Base-by-base conservation (phyloP, 75 land plant genomes). In the Selaginella moellendorffii region DNA sequence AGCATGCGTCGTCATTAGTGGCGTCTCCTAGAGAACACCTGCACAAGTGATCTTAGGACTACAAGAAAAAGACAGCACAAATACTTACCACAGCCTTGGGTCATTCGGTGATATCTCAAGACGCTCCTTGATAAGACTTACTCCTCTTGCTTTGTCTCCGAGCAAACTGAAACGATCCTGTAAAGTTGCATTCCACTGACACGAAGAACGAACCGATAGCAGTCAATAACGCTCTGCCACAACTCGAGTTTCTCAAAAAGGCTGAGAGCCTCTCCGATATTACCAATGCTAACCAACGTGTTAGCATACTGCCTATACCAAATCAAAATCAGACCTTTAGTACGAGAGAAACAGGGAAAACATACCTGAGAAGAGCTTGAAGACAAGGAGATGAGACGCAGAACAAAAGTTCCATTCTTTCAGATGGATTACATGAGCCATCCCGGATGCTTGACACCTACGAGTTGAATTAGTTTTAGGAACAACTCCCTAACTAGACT, bases 21-120 rank as follows among this genome's bases (percentile, higher is more conserved):
- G 83, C 87, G 78, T 93, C 96, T 63, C 98, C 98, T 42, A 93
- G 31, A 36, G 96, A 90, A 30, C 95, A 89, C 92, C 92, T 87
- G 54, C 1, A 52, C 14, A 64, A 24, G 54, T 5, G 46, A 24
- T 1, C 22, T 31, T 25, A 54, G 62, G 24, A 24, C 26, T 46
- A 56, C 60, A 12, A 5, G 5, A n/a, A 22, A 56, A 56, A n/a
- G 19, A 18, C 5, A 56, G 22, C 60, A 10, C 52, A 10, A 10
- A 46, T 10, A 62, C 80, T 42, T 73, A 90, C 98, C 98, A 93
- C 65, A 93, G 69, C 54, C 80, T 81, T 19, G 98, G 85, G 58
- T 93, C 98, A 71, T 67, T 72, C 0, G 98, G 96, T 21, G 21
- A 66, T 31, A 82, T 72, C 58, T 63, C 29, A 14, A 93, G 63